A percentile compares a stretch with the other conserved stretches of the same genome.
Evolutionary conservation across 768 basidiomycete genomes (phyloP).

Genomic region (Lentinus brumalis): DNA sequence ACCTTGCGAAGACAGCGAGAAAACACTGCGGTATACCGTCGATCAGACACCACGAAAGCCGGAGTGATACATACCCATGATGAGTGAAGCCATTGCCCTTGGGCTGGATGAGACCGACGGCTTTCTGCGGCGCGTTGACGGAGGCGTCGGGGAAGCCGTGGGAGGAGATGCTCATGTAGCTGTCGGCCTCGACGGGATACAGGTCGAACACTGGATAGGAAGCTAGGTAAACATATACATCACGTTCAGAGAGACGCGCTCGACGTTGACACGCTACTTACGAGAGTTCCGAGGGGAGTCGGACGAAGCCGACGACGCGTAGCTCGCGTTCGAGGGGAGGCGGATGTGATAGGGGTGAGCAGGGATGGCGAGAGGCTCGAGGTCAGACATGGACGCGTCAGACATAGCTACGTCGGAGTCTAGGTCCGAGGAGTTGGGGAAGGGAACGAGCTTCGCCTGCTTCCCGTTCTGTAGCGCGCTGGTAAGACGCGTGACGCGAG

Average conservation of each 20-base stretch:
- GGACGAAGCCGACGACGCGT: slow-evolving; percentile 39
- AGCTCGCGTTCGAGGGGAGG: slow-evolving; percentile 65
- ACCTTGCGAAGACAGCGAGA: slow-evolving; percentile 1
- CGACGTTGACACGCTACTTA: slow-evolving; percentile 17
- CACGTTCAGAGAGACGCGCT: neutral
- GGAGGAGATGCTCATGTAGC: slow-evolving; percentile 51
- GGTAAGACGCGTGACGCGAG: slow-evolving; percentile 26
- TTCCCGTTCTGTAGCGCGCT: slow-evolving; percentile 51
- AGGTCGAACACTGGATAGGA: slow-evolving; percentile 66
- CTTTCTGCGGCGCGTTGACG: slow-evolving; percentile 40
- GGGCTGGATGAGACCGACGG: slow-evolving; percentile 71
- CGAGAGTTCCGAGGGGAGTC: slow-evolving; percentile 28
- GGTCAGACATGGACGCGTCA: slow-evolving; percentile 52
- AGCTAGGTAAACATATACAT: slow-evolving; percentile 19
- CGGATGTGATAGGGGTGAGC: slow-evolving; percentile 58
- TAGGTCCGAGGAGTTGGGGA: slow-evolving; percentile 57
- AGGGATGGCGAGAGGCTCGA: slow-evolving; percentile 53
- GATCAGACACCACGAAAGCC: neutral
- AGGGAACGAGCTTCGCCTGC: slow-evolving; percentile 74
- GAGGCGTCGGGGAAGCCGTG: slow-evolving; percentile 35
- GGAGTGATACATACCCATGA: slow-evolving; percentile 60
- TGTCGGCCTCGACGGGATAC: slow-evolving; percentile 55
- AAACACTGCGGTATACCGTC: neutral
- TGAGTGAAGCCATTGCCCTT: slow-evolving; percentile 54
- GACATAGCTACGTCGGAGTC: slow-evolving; percentile 76